Evolutionary conservation across 2,329 filamentous ascomycete species (phyloP).

Genomic region (Exophiala aquamarina): DNA sequence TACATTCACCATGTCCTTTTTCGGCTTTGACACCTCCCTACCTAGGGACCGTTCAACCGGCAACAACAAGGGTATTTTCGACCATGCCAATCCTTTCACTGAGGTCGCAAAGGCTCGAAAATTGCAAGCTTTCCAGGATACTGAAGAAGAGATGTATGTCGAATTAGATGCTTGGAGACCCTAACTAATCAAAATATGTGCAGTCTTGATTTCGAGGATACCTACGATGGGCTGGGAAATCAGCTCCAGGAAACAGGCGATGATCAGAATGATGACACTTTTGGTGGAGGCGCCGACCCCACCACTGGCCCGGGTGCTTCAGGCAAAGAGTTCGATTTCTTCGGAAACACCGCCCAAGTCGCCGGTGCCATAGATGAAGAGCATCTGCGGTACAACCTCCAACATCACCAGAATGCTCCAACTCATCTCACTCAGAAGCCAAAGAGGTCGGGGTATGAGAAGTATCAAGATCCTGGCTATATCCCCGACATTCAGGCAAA

Average conservation of each 20-base stretch:
- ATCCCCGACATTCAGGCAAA: constrained; percentile 90
- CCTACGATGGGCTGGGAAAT: constrained; percentile 91
- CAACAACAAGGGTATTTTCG: constrained; percentile 72
- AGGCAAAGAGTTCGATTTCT: constrained; percentile 96
- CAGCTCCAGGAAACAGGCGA: constrained; percentile 89
- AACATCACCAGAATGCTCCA: constrained; percentile 50
- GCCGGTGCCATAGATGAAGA: constrained; percentile 86
- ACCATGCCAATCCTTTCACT: constrained; percentile 86
- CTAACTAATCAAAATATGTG: constrained; percentile 36
- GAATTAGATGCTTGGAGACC: no score
- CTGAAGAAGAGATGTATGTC: constrained; percentile 60
- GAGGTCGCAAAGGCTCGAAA: constrained; percentile 63
- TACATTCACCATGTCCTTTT: constrained; percentile 78
- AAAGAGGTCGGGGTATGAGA: constrained; percentile 82
- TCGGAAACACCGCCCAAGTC: constrained; percentile 85
- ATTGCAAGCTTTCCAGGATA: constrained; percentile 44
- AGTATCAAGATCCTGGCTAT: constrained; percentile 79
- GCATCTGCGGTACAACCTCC: constrained; percentile 77
- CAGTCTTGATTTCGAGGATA: constrained; percentile 90
- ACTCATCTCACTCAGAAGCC: constrained; percentile 53
- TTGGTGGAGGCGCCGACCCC: constrained; percentile 58
- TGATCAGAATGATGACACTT: constrained; percentile 96
- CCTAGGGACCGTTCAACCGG: constrained; percentile 51
- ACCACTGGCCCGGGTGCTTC: constrained; percentile 54
- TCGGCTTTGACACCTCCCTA: constrained; percentile 75